These are phyloP conservation scores for Aspergillus terreus DNA, from an alignment of 2,329 filamentous ascomycete genomes.

Conservation along the genomic window DNA sequence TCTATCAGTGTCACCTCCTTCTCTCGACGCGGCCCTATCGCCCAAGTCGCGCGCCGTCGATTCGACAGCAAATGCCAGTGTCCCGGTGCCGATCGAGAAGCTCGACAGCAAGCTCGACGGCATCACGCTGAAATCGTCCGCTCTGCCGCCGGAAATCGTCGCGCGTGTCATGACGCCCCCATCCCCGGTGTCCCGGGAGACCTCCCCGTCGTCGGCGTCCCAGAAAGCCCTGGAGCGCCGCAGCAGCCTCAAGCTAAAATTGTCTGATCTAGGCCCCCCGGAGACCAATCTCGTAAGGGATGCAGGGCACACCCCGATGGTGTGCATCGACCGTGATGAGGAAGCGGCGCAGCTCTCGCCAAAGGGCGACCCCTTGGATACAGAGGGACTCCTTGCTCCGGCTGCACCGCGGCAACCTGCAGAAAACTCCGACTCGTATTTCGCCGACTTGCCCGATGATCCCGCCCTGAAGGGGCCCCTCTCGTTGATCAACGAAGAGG, in stretches of 20 bases:
- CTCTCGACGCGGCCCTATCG: conserved; percentile 40
- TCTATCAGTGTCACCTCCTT: conserved; percentile 21
- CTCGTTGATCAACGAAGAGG: conserved; percentile 39
- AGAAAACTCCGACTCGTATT: conserved; percentile 40
- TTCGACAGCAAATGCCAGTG: conserved; percentile 24
- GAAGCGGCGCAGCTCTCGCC: conserved; percentile 27
- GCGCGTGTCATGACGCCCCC: conserved; percentile 43
- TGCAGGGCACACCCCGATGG: conserved; percentile 46
- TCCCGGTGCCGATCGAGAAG: conserved; percentile 45
- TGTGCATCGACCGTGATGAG: conserved; percentile 33
- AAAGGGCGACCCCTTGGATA: conserved; percentile 14
- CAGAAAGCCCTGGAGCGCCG: conserved; percentile 25
- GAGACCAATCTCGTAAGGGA: conserved; percentile 38
- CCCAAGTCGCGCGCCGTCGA: conserved; percentile 34
- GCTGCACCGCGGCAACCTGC: conserved; percentile 32
- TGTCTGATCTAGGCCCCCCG: conserved; percentile 36
- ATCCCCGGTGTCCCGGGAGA: conserved; percentile 27
- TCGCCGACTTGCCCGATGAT: conserved; percentile 39
- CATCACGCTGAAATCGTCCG: conserved; percentile 46
- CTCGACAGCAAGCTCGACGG: conserved; percentile 45
- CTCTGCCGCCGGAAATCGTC: conserved; percentile 40
- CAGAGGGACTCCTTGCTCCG: conserved; percentile 30
- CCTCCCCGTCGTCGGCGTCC: conserved; percentile 23
- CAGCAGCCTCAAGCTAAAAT: conserved; percentile 31
- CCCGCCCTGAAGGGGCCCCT: conserved; percentile 42